phyloP scores from a whole-genome alignment of 192 early-diverging fungal genomes.

The Glomus cerebriforme region DNA sequence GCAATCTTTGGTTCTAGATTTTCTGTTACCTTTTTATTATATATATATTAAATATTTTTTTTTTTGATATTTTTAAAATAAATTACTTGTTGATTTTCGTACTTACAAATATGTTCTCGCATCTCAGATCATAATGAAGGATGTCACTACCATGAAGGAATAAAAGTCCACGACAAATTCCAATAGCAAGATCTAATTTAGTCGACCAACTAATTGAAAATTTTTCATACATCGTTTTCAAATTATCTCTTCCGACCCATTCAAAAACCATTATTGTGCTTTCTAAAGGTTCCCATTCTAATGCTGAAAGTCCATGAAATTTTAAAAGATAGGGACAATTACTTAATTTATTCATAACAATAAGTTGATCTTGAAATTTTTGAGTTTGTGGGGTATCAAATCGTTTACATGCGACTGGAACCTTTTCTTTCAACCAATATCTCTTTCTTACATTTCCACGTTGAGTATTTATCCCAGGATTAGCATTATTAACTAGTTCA shows the following conservation, averaged over 20 bases:
- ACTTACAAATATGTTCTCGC: conserved; percentile 23
- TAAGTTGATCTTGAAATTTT: conserved; percentile 16
- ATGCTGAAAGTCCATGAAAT: conserved; percentile 18
- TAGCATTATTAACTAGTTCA: conserved; percentile 9
- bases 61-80: background rate
- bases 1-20: conserved; percentile 19
- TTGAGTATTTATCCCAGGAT: conserved; percentile 4
- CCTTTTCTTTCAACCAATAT: background rate
- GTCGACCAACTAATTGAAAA: background rate
- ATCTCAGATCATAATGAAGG: conserved; percentile 21
- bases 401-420: conserved; percentile 18
- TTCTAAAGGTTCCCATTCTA: background rate
- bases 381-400: conserved; percentile 8
- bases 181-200: conserved; percentile 22
- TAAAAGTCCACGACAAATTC: conserved; percentile 21
- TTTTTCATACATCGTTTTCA: conserved; percentile 22
- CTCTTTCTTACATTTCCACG: conserved; percentile 6
- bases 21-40: conserved; percentile 1
- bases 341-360: conserved; percentile 10
- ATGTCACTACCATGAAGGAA: conserved; percentile 20
- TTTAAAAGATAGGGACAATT: conserved; percentile 11
- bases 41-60: no score
- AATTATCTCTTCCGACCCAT: conserved; percentile 18
- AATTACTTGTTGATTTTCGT: background rate
- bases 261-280: conserved; percentile 17